Evolutionary conservation across 345 rosid genomes (phyloP).

Genomic region (Euphorbia tirucalli): DNA sequence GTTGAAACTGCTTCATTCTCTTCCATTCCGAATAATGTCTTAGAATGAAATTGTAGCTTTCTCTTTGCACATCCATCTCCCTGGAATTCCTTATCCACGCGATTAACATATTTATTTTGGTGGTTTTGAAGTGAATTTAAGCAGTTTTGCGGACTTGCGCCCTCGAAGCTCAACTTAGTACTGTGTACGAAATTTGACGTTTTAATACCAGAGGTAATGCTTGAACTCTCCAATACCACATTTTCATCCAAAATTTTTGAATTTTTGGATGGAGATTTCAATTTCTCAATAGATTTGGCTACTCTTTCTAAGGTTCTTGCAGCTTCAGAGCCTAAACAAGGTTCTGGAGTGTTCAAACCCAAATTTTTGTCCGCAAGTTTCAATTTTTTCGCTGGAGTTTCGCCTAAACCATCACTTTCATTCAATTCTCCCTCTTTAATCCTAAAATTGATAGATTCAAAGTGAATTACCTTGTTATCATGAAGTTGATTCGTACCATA

Average conservation of each 20-base stretch:
- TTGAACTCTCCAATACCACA: not conserved
- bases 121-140: constrained; percentile 8
- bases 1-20: not conserved
- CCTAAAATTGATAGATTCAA: constrained; percentile 18
- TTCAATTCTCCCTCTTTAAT: constrained; percentile 18
- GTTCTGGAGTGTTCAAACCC: constrained; percentile 15
- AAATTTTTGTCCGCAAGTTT: constrained; percentile 17
- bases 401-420: constrained; percentile 3
- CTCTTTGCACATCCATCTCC: constrained; percentile 19
- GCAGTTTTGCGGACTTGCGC: not conserved
- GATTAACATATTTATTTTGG: constrained; percentile 2
- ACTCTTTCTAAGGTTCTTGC: constrained; percentile 14
- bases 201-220: not conserved
- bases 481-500: not conserved
- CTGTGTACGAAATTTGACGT: not conserved
- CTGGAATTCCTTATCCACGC: not conserved
- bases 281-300: constrained; percentile 26
- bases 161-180: not conserved
- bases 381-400: constrained; percentile 16
- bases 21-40: constrained; percentile 9
- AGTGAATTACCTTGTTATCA: constrained; percentile 11
- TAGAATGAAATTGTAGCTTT: constrained; percentile 22
- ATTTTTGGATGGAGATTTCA: constrained; percentile 15
- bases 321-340: not conserved
- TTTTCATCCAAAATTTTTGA: not conserved